These are phyloP conservation scores for Schizothecium vesticola DNA, from an alignment of 495 filamentous ascomycete genomes.

Conservation along the genomic window DNA sequence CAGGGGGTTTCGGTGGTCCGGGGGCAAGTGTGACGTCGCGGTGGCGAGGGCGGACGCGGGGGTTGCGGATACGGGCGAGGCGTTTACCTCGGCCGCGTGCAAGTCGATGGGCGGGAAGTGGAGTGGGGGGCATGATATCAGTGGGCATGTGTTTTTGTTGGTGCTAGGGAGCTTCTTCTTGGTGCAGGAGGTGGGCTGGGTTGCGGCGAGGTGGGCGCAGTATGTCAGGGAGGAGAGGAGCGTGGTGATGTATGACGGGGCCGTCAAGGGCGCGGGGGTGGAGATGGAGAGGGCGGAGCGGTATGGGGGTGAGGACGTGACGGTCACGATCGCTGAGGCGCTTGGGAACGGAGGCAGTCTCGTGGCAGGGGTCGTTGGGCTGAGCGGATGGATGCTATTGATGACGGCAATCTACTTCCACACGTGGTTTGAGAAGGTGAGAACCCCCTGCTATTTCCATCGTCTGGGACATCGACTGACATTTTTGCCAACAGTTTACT, in stretches of 20 bases:
- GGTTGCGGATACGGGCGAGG: conserved; percentile 24
- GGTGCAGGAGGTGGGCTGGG: conserved; percentile 70
- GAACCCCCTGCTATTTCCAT: conserved; percentile 14
- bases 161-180: conserved; percentile 75
- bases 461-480: neutral
- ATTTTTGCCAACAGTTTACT: conserved; percentile 49
- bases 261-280: conserved; percentile 45
- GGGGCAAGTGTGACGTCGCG: conserved; percentile 66
- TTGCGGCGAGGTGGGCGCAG: conserved; percentile 38
- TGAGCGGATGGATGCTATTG: conserved; percentile 90
- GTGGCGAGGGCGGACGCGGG: conserved; percentile 21
- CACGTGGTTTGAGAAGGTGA: conserved; percentile 95
- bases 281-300: conserved; percentile 37
- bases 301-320: conserved; percentile 18
- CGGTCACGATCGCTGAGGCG: conserved; percentile 20
- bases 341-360: conserved; percentile 42
- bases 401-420: conserved; percentile 99
- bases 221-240: conserved; percentile 48
- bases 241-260: conserved; percentile 56
- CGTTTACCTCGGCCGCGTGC: conserved; percentile 73
- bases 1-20: conserved; percentile 71
- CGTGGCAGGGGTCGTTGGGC: conserved; percentile 48
- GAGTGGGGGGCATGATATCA: conserved; percentile 88
- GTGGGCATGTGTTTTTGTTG: conserved; percentile 90
- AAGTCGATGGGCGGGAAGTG: conserved; percentile 75